Evolutionary conservation across 2,329 filamentous ascomycete genomes (phyloP), one percentile per base, ranked within the genome.

Genomic region (Trichoderma afroharzianum): DNA sequence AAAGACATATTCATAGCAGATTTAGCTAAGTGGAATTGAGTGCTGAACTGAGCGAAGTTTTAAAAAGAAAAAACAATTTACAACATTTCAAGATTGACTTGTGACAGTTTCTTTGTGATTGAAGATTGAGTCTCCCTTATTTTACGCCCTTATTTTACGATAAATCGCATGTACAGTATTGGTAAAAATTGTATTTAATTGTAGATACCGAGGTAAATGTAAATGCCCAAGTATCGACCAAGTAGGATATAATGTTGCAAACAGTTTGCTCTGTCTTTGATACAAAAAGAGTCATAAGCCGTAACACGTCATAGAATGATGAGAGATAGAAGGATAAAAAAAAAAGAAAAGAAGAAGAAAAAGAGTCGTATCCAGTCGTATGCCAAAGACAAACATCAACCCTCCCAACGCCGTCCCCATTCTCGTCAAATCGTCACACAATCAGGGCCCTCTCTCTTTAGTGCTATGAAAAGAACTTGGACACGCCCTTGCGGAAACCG

Each of bases 401-500:
- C 66, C 66, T 28, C n/a, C 62, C 33, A 58, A 39, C 36, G 69
- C 63, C 63, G 30, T n/a, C 55, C 26, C 53, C 53, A n/a, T 21
- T 30, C 77, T 77, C 30, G 15, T 43, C 53, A 32, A 24, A 15
- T 24, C 26, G 9, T 32, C 55, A 26, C 36, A 61, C 36, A 61
- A 43, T 61, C 36, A 68, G 32, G 5, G 59, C 26, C 2, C 15
- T 39, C 12, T 43, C 36, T 39, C 14, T 30, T 4, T 33, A 12
- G 24, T 30, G 50, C 50, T 50, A 53, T 63, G 82, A 82, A 74
- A 85, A 85, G 75, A 83, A 81, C 76, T 82, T 84, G 63, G 82
- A 81, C 59, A 85, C 78, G 39, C 78, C 78, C 57, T 77, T 77
- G 68, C 71, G 58, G 30, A 85, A 77, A 4, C 82, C 78, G 4